A percentile compares a stretch with the other conserved stretches of the same genome.
phyloP scores from a whole-genome alignment of 768 basidiomycete genomes.

The Artomyces pyxidatus region DNA sequence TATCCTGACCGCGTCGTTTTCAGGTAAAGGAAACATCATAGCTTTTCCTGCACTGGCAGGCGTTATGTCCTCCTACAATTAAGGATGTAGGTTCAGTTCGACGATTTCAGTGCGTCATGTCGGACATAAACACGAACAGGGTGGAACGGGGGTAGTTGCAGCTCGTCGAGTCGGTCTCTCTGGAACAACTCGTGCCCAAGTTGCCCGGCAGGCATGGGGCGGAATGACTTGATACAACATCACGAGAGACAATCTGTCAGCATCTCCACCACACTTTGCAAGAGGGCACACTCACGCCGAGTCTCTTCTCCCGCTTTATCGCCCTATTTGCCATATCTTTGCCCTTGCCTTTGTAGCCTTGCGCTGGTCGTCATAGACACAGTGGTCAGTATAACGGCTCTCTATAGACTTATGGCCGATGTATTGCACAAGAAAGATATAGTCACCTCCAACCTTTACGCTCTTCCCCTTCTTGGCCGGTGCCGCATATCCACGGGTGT shows the following conservation, averaged over 20 bases:
- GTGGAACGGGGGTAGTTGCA: conserved; percentile 34
- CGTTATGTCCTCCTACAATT: conserved; percentile 6
- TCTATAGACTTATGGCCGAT: background rate
- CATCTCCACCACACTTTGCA: background rate
- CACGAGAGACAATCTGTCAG: background rate
- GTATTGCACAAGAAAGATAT: background rate
- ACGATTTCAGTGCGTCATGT: too few species aligned
- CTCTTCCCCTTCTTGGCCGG: background rate
- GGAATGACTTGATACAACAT: conserved; percentile 39
- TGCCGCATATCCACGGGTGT: background rate
- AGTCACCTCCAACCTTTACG: background rate
- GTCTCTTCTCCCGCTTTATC: conserved; percentile 5
- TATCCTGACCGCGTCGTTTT: conserved; percentile 13
- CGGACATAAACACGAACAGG: conserved; percentile 28
- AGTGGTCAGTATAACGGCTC: background rate
- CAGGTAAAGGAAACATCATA: conserved; percentile 11
- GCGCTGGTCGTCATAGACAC: background rate
- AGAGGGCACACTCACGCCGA: conserved; percentile 7
- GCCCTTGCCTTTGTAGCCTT: conserved; percentile 10
- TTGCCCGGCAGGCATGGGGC: conserved; percentile 30
- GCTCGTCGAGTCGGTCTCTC: conserved; percentile 25
- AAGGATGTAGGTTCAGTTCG: background rate
- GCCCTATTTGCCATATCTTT: conserved; percentile 1
- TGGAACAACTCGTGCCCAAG: conserved; percentile 36
- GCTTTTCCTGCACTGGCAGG: conserved; percentile 7